Conservation (phyloP, 495 filamentous ascomycete genomes). For the Oidiodendron maius region DNA sequence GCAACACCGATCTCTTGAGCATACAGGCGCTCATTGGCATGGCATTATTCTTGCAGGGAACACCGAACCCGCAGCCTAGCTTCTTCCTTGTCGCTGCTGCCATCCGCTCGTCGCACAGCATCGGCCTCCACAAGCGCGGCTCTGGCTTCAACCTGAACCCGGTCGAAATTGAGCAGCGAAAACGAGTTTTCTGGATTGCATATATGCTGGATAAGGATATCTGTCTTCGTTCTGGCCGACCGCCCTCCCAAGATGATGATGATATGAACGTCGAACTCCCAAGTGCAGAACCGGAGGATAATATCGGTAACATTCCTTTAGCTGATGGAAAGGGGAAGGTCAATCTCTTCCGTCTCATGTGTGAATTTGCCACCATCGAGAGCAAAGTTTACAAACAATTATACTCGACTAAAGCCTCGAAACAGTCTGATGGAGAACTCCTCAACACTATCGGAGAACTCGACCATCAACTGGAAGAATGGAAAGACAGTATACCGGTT, state of each 20-base stretch:
- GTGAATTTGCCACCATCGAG: conserved; percentile 84
- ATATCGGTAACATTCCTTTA: conserved; percentile 87
- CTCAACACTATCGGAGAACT: conserved; percentile 95
- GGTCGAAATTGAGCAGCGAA: conserved; percentile 89
- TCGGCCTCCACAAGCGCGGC: conserved; percentile 89
- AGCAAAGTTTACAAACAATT: conserved; percentile 91
- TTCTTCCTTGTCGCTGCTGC: conserved; percentile 93
- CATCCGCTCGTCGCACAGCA: conserved; percentile 86
- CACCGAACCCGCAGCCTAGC: conserved; percentile 91
- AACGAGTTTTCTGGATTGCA: conserved; percentile 96
- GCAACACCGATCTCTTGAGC: conserved; percentile 91
- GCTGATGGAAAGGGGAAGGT: conserved; percentile 87
- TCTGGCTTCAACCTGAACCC: conserved; percentile 86
- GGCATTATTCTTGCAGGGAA: conserved; percentile 93
- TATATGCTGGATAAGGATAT: conserved; percentile 96
- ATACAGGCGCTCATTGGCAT: conserved; percentile 96
- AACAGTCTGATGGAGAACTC: conserved; percentile 87
- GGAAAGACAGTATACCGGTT: conserved; percentile 91
- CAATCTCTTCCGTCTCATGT: conserved; percentile 89
- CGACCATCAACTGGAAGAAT: conserved; percentile 86
- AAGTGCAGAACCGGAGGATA: conserved; percentile 83
- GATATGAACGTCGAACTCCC: conserved; percentile 98
- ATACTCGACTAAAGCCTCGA: conserved; percentile 88
- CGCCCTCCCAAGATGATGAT: conserved; percentile 93
- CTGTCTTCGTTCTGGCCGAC: conserved; percentile 85